phyloP scores from a whole-genome alignment of 2,329 filamentous ascomycete genomes.

The Neopestalotiopsis clavispora region DNA sequence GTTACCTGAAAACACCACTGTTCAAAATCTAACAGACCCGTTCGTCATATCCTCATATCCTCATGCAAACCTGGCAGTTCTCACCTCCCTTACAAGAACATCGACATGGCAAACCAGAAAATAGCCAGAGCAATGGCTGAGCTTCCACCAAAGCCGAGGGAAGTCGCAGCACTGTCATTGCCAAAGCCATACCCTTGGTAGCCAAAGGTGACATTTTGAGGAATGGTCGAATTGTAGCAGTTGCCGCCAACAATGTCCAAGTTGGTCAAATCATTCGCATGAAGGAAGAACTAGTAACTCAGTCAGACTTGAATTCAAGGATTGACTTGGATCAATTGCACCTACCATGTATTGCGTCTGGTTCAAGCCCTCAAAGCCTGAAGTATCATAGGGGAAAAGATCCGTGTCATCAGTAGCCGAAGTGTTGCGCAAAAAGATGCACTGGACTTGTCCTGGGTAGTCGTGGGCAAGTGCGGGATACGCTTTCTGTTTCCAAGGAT shows the following conservation, averaged over 20 bases:
- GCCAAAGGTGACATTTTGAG: conserved; percentile 74
- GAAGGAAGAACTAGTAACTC: conserved; percentile 63
- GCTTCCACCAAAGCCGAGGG: conserved; percentile 6
- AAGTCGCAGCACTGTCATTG: conserved; percentile 40
- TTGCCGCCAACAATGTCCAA: conserved; percentile 71
- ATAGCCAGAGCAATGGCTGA: conserved; percentile 23
- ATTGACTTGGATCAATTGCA: neutral
- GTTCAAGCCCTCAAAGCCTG: conserved; percentile 70
- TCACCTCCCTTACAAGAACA: conserved; percentile 1
- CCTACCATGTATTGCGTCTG: conserved; percentile 69
- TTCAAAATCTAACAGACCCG: neutral
- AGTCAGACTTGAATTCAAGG: neutral
- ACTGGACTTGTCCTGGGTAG: conserved; percentile 74
- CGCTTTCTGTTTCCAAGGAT: conserved; percentile 41
- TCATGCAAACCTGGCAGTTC: neutral
- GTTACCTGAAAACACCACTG: neutral
- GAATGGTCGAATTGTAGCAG: conserved; percentile 68
- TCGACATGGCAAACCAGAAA: conserved; percentile 15
- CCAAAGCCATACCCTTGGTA: conserved; percentile 61
- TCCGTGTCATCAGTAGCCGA: conserved; percentile 69
- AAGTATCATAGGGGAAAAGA: conserved; percentile 77
- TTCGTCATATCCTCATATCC: neutral
- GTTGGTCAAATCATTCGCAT: conserved; percentile 69
- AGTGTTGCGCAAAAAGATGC: conserved; percentile 79
- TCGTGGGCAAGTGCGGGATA: conserved; percentile 66